Conservation (phyloP, 805 yeast genomes). For the Pichia nanzhaoensis region DNA sequence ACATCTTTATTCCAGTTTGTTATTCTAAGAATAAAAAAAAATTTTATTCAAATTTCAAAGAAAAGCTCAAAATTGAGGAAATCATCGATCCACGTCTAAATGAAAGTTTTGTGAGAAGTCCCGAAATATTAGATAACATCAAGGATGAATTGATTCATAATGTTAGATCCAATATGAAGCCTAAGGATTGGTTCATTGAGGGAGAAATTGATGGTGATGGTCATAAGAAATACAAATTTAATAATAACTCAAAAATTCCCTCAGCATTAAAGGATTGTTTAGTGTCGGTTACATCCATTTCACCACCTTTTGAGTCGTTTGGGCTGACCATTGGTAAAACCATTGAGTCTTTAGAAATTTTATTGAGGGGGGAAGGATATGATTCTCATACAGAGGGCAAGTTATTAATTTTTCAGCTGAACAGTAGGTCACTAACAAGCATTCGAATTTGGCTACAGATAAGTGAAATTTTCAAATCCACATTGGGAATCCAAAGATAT, state of each 20-base stretch:
- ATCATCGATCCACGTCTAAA: conserved; percentile 9
- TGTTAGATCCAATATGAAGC: conserved; percentile 20
- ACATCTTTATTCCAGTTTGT: conserved; percentile 72
- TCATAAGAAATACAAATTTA: conserved; percentile 7
- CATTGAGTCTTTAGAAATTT: conserved; percentile 58
- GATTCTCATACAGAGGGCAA: conserved; percentile 12
- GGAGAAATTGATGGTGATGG: conserved; percentile 15
- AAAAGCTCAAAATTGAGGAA: conserved; percentile 3
- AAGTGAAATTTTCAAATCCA: conserved; percentile 25
- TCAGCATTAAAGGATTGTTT: conserved; percentile 23
- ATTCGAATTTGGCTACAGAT: conserved; percentile 41
- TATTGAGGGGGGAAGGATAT: conserved; percentile 47
- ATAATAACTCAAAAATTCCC: conserved; percentile 18
- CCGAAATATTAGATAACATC: conserved; percentile 13
- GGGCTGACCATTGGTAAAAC: conserved; percentile 41
- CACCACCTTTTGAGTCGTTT: conserved; percentile 29
- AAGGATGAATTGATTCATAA: conserved; percentile 18
- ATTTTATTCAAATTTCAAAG: conserved; percentile 16
- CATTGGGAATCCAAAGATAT: conserved; percentile 13
- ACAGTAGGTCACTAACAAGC: conserved; percentile 54
- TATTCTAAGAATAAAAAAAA: conserved; percentile 42
- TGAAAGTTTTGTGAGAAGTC: conserved; percentile 8
- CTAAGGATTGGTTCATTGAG: conserved; percentile 26
- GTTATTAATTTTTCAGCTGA: conserved; percentile 47
- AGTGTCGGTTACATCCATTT: conserved; percentile 18